phyloP scores from a whole-genome alignment of 345 rosid species.

The Psidium guajava region DNA sequence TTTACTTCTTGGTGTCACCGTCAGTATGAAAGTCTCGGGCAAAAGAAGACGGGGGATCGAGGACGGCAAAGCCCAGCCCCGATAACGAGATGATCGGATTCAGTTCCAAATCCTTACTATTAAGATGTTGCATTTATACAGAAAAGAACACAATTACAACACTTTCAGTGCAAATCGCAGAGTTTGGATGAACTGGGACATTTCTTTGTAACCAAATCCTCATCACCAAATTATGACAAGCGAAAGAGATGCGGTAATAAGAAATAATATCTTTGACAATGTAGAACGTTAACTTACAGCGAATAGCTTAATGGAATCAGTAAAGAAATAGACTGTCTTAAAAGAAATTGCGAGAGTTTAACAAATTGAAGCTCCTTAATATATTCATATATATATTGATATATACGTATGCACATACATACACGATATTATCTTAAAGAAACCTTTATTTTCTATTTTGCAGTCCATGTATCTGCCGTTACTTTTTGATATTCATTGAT shows the following conservation, averaged over 20 bases:
- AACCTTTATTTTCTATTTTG: too few relatives aligned
- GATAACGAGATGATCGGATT: neutral
- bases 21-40: neutral
- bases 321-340: too few relatives aligned
- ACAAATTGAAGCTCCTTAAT: too few relatives aligned
- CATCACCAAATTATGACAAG: neutral
- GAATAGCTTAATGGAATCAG: too few relatives aligned
- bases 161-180: neutral
- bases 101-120: too few relatives aligned
- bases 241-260: neutral
- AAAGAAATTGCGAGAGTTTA: too few relatives aligned
- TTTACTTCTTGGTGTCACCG: neutral
- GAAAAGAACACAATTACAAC: neutral
- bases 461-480: too few relatives aligned
- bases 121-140: neutral
- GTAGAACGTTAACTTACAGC: neutral
- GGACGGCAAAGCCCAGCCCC: neutral
- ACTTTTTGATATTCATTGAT: too few relatives aligned
- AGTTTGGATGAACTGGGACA: neutral
- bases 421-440: too few relatives aligned
- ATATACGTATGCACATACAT: too few relatives aligned
- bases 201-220: neutral
- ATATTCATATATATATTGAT: too few relatives aligned
- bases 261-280: neutral
- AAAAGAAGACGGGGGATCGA: neutral